phyloP scores from a whole-genome alignment of 2,329 filamentous ascomycete species.

The Colletotrichum zoysiae region DNA sequence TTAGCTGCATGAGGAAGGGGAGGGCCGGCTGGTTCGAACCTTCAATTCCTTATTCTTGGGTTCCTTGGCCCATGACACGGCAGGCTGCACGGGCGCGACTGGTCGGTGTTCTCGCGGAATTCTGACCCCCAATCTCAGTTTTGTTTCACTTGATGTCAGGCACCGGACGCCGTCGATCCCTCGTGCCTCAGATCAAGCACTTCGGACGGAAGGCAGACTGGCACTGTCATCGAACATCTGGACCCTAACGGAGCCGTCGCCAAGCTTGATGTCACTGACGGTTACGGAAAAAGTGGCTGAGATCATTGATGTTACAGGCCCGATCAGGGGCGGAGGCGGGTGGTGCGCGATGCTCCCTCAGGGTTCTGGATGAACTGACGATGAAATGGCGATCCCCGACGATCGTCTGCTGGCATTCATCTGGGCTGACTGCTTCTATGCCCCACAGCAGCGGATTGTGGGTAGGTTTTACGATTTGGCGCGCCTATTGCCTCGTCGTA shows the following conservation, averaged over 20 bases:
- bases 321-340: conserved; percentile 5
- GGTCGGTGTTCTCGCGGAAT: conserved; percentile 23
- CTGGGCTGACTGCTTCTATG: background rate
- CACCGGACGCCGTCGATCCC: conserved; percentile 22
- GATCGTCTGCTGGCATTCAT: background rate
- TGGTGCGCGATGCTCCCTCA: background rate
- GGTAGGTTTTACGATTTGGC: background rate
- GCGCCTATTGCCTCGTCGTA: too few species aligned
- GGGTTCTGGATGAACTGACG: background rate
- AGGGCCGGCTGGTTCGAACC: background rate
- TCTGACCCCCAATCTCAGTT: conserved; percentile 34
- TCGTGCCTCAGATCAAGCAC: conserved; percentile 34
- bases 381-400: background rate
- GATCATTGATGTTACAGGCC: background rate
- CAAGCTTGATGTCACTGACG: background rate
- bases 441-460: background rate
- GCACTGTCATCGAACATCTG: conserved; percentile 9
- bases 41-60: background rate
- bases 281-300: background rate
- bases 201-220: conserved; percentile 25
- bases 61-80: conserved; percentile 3
- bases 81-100: background rate
- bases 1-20: conserved; percentile 13
- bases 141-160: conserved; percentile 41
- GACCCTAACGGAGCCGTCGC: conserved; percentile 4